Base-by-base conservation (phyloP, 2,329 filamentous ascomycete species). In the Didymellaceae sp. region DNA sequence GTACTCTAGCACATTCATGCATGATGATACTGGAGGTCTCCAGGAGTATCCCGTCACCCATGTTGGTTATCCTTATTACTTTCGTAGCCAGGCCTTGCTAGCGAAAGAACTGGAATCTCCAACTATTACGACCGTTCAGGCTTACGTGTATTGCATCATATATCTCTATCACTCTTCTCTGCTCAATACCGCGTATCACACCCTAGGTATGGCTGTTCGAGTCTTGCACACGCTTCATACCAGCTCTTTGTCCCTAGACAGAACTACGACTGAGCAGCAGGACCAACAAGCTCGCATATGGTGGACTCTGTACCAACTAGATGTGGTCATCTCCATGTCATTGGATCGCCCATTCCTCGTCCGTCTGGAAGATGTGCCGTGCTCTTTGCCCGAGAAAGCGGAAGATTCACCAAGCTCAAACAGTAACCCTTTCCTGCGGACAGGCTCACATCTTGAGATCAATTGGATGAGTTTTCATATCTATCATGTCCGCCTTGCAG, bases 311-410 rank as follows among this genome's bases (percentile, higher is more conserved):
- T 45, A 45, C 5, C 42, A 38, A 16, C 16, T 45, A 38, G 42
- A 45, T 22, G n/a, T 45, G 33, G 42, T 38, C n/a, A 38, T 45
- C 24, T 45, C 42, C 25, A 45, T 37, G 42, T 45, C 42, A 16
- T 37, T 45, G 42, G 42, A 45, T 30, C 42, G 42, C 7, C 42
- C 42, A 10, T 45, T 38, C 24, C 42, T 45, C n/a, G 33, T 45
- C 14, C 42, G 26, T 37, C 17, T 45, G 32, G 42, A 45, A 30
- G 32, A 45, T 38, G 22, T 45, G 17, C 42, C 42, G 18, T 45
- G 18, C 17, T 30, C 22, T 45, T 17, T 45, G 42, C 42, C 42
- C 26, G 42, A 45, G 13, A 30, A 30, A n/a, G 17, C 18, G 8
- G 17, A 38, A 6, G 26, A 45, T 4, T 17, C 20, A 16, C 24